Evolutionary conservation across 495 filamentous ascomycete species (phyloP).

Genomic region (Elaphomyces granulatus): DNA sequence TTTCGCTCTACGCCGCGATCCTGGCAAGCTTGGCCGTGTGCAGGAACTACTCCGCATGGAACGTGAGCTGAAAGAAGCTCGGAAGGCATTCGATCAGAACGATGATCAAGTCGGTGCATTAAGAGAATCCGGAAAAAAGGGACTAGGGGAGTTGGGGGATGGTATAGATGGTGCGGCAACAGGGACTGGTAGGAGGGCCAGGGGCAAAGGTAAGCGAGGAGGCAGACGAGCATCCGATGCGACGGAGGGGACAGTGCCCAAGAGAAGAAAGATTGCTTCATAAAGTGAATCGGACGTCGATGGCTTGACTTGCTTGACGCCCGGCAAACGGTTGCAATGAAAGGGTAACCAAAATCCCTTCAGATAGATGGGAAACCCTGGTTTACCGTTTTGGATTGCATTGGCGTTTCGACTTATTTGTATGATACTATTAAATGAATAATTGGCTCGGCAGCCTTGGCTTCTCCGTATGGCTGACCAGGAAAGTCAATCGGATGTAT

Average conservation of each 20-base stretch:
- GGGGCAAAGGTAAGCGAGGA: conserved; percentile 30
- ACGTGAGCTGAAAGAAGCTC: conserved; percentile 59
- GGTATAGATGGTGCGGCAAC: conserved; percentile 11
- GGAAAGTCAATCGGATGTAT: too few species aligned
- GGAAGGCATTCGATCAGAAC: conserved; percentile 50
- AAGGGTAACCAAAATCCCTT: conserved; percentile 2
- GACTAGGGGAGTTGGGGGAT: conserved; percentile 15
- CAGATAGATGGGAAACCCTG: too few species aligned
- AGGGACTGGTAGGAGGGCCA: conserved; percentile 13
- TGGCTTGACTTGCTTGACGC: too few species aligned
- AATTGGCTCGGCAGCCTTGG: too few species aligned
- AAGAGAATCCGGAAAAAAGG: conserved; percentile 30
- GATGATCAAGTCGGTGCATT: conserved; percentile 32
- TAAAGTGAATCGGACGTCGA: conserved; percentile 1
- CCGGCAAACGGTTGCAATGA: conserved; percentile 1
- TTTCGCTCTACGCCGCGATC: conserved; percentile 75
- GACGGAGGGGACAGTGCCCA: conserved; percentile 27
- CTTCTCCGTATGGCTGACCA: too few species aligned
- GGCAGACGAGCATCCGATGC: conserved; percentile 27
- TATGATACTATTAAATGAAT: too few species aligned
- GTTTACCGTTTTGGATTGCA: too few species aligned
- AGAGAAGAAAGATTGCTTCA: conserved; percentile 27
- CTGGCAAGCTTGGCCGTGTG: conserved; percentile 74
- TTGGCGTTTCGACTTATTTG: too few species aligned
- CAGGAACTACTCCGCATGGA: conserved; percentile 75